Conservation (phyloP, 257 asterid genomes). For the Gynochthodes officinalis region DNA sequence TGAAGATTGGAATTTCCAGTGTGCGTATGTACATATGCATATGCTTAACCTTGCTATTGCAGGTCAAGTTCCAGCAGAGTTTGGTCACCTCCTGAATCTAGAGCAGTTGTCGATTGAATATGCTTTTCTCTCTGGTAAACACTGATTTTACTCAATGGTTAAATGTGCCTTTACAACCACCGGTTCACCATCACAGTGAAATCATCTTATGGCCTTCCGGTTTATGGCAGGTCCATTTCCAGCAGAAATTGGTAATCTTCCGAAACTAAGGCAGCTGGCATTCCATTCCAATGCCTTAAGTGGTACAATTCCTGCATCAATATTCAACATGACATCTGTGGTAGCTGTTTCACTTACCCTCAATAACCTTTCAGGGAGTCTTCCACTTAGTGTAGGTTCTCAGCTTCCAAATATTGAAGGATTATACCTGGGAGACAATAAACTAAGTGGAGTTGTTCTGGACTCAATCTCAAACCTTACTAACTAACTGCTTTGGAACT, state of each 20-base stretch:
- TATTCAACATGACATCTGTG: constrained; percentile 3
- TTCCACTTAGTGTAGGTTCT: background rate
- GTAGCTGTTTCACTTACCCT: rapidly evolving
- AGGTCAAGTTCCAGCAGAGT: too few species aligned
- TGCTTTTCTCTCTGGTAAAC: too few species aligned
- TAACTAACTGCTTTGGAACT: background rate
- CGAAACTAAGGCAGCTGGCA: rapidly evolving
- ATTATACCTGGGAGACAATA: background rate
- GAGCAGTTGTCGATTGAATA: too few species aligned
- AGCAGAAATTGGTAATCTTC: background rate
- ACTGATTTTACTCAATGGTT: too few species aligned
- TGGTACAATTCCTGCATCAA: background rate
- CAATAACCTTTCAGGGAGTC: constrained; percentile 6
- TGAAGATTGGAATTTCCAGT: too few species aligned
- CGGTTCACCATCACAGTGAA: background rate
- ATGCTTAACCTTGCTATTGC: too few species aligned
- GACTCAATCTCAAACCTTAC: constrained; percentile 7
- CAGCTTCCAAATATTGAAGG: background rate
- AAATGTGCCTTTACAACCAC: too few species aligned
- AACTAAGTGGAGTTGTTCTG: background rate
- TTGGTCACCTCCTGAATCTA: too few species aligned
- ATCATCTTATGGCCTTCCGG: background rate
- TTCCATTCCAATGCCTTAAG: background rate
- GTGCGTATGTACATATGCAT: too few species aligned
- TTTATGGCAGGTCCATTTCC: constrained; percentile 2